phyloP scores from a whole-genome alignment of 768 basidiomycete genomes.

The Tephrocybe sp. region DNA sequence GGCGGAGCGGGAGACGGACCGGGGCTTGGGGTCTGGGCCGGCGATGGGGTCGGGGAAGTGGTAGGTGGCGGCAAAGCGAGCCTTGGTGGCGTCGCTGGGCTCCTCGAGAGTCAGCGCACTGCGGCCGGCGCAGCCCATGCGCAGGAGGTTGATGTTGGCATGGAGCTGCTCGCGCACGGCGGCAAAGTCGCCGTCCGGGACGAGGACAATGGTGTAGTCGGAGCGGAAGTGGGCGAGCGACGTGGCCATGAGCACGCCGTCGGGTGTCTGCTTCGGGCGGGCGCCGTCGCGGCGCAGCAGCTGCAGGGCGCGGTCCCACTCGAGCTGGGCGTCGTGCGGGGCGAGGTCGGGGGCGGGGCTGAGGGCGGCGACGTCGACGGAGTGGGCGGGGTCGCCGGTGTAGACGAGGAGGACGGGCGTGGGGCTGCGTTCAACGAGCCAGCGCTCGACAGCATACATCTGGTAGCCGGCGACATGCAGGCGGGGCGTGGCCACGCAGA shows the following conservation, averaged over 20 bases:
- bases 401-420: slow-evolving; percentile 69
- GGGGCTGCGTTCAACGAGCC: slow-evolving; percentile 69
- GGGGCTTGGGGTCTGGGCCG: slow-evolving; percentile 17
- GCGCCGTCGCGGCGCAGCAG: slow-evolving; percentile 69
- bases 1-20: slow-evolving; percentile 21
- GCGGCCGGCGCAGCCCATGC: slow-evolving; percentile 85
- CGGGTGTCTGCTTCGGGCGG: slow-evolving; percentile 69
- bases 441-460: slow-evolving; percentile 86
- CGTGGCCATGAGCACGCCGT: slow-evolving; percentile 76
- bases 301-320: slow-evolving; percentile 64
- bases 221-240: slow-evolving; percentile 87
- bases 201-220: slow-evolving; percentile 81
- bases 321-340: slow-evolving; percentile 43
- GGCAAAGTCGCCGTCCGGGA: slow-evolving; percentile 70
- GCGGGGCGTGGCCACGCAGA: too few relatives aligned
- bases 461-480: too few relatives aligned
- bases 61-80: slow-evolving; percentile 75
- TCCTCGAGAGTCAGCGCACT: slow-evolving; percentile 75
- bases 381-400: slow-evolving; percentile 73
- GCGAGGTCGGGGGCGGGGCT: slow-evolving; percentile 42
- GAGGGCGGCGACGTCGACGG: slow-evolving; percentile 63
- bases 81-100: slow-evolving; percentile 80
- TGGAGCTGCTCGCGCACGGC: slow-evolving; percentile 67
- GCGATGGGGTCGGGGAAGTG: slow-evolving; percentile 47
- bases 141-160: slow-evolving; percentile 77